A percentile compares a stretch with the other conserved stretches of the same genome.
These are phyloP conservation scores for Zopfochytrium polystomum DNA, from an alignment of 371 early-diverging fungal genomes.

Conservation along the genomic window DNA sequence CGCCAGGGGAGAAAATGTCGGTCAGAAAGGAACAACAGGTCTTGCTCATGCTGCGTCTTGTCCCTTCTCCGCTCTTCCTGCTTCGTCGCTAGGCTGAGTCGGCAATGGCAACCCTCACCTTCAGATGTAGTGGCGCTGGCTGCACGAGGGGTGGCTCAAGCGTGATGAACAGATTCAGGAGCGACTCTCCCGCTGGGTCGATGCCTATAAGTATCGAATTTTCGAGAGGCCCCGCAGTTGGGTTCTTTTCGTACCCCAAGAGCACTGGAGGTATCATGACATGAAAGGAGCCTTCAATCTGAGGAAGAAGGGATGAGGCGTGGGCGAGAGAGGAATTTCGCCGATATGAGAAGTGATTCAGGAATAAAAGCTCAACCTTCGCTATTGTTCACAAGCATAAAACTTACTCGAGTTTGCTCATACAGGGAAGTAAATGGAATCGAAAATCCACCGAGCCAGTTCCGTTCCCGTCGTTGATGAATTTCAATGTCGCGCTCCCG, in stretches of 20 bases:
- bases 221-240: conserved; percentile 16
- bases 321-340: no score
- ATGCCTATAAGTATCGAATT: conserved; percentile 26
- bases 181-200: conserved; percentile 32
- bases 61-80: background rate
- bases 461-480: conserved; percentile 44
- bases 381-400: no score
- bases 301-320: no score
- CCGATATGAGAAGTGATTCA: background rate
- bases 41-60: no score
- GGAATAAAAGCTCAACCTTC: no score
- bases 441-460: conserved; percentile 47
- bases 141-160: conserved; percentile 48
- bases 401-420: conserved; percentile 42
- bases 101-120: conserved; percentile 12
- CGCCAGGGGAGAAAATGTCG: no score
- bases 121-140: conserved; percentile 35
- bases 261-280: conserved; percentile 37
- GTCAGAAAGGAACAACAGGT: no score
- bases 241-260: conserved; percentile 40
- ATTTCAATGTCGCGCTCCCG: conserved; percentile 38
- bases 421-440: conserved; percentile 50
- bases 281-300: conserved; percentile 48
- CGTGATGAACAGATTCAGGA: conserved; percentile 49
- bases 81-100: background rate